A percentile compares a stretch with the other conserved stretches of the same genome.
These are phyloP conservation scores for Apiospora phragmitis DNA, from an alignment of 2,329 filamentous ascomycete genomes.

Conservation along the genomic window DNA sequence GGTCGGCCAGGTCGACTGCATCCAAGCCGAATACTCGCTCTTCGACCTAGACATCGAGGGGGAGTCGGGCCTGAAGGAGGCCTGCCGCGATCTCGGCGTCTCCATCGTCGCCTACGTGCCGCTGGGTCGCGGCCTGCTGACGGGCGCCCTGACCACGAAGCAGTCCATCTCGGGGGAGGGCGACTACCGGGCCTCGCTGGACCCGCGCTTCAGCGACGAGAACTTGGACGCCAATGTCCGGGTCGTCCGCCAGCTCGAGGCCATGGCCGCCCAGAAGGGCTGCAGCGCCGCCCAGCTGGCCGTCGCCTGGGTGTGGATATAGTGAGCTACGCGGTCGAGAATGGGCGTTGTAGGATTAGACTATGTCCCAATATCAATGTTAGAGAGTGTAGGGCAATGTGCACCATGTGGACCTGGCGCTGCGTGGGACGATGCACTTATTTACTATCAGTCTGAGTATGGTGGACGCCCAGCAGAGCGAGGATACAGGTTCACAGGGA, in stretches of 20 bases:
- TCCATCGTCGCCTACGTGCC: constrained; percentile 59
- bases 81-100: constrained; percentile 58
- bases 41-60: constrained; percentile 61
- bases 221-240: constrained; percentile 51
- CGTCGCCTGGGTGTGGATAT: constrained; percentile 59
- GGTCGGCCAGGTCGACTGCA: constrained; percentile 47
- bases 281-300: constrained; percentile 53
- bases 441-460: too few relatives aligned
- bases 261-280: constrained; percentile 32
- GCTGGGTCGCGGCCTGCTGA: constrained; percentile 59
- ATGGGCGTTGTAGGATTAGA: too few relatives aligned
- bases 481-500: too few relatives aligned
- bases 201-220: constrained; percentile 44
- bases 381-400: too few relatives aligned
- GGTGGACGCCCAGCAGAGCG: too few relatives aligned
- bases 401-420: too few relatives aligned
- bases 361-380: too few relatives aligned
- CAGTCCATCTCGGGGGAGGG: not conserved
- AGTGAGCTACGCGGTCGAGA: too few relatives aligned
- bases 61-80: constrained; percentile 46
- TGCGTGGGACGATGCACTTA: too few relatives aligned
- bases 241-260: constrained; percentile 27
- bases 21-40: constrained; percentile 56
- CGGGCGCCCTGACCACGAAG: constrained; percentile 35
- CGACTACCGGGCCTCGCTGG: constrained; percentile 31